A percentile compares a stretch with the other conserved stretches of the same genome.
phyloP scores from a whole-genome alignment of 805 yeast species.

The Wickerhamomyces alni region DNA sequence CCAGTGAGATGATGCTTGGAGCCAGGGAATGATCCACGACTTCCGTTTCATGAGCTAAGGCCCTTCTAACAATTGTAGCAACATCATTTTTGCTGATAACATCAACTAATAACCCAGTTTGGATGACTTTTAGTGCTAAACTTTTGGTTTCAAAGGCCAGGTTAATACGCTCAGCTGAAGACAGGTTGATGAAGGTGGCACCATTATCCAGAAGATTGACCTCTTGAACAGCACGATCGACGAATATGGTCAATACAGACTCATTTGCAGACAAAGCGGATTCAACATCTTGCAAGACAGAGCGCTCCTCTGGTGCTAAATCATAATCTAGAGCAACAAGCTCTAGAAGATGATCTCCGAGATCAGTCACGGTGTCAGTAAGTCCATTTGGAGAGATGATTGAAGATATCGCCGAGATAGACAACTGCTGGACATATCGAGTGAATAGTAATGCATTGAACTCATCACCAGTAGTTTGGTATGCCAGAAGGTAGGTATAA shows the following conservation, averaged over 20 bases:
- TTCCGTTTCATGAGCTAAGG: conserved; percentile 47
- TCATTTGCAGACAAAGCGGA: conserved; percentile 14
- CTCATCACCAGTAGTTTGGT: conserved; percentile 31
- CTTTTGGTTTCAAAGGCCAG: conserved; percentile 51
- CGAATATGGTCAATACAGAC: conserved; percentile 11
- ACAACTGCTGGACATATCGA: conserved; percentile 20
- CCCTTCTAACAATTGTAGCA: conserved; percentile 39
- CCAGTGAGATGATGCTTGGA: conserved; percentile 45
- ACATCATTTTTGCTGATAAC: conserved; percentile 38
- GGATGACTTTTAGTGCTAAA: conserved; percentile 52
- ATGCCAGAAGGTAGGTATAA: conserved; percentile 27
- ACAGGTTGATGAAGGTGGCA: conserved; percentile 47
- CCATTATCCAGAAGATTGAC: conserved; percentile 44
- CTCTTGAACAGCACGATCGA: conserved; percentile 17
- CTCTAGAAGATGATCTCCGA: conserved; percentile 28
- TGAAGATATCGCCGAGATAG: conserved; percentile 11
- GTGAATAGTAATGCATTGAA: conserved; percentile 28
- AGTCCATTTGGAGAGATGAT: neutral
- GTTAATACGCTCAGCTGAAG: conserved; percentile 40
- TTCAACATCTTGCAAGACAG: conserved; percentile 14
- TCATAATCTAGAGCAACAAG: conserved; percentile 23
- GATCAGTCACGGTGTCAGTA: conserved; percentile 3
- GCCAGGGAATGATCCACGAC: conserved; percentile 49
- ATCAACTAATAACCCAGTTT: conserved; percentile 46
- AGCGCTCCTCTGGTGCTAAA: conserved; percentile 18